These are phyloP conservation scores for Polytrichum commune DNA, from an alignment of 225 moss, liverwort and hornwort species.

Conservation along the genomic window DNA sequence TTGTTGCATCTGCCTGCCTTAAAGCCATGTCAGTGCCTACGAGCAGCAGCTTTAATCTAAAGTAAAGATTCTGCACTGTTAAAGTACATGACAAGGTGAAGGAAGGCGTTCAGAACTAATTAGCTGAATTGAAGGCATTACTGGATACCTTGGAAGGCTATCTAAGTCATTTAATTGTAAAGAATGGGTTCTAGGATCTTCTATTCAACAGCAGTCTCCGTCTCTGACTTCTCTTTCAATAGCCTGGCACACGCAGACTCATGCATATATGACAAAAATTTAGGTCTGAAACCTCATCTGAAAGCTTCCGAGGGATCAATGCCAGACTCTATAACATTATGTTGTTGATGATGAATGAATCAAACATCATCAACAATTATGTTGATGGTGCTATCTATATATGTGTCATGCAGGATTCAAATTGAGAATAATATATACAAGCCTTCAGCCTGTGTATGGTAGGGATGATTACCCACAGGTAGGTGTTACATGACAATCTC, in stretches of 20 bases:
- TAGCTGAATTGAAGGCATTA: too few relatives aligned
- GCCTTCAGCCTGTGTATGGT: background rate
- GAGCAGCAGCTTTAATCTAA: background rate
- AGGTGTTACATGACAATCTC: slow-evolving; percentile 80
- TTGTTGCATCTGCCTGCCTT: slow-evolving; percentile 7
- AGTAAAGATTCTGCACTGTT: background rate
- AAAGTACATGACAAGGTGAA: background rate
- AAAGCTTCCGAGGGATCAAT: background rate
- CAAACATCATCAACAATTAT: background rate
- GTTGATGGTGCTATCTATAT: background rate
- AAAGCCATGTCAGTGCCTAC: background rate
- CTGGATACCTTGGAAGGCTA: too few relatives aligned
- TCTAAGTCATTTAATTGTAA: too few relatives aligned
- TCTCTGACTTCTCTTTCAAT: slow-evolving; percentile 35
- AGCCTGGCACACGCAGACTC: slow-evolving; percentile 4
- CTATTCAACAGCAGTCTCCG: slow-evolving; percentile 4
- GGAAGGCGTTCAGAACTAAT: background rate
- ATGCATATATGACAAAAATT: slow-evolving; percentile 27
- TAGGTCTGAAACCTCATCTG: slow-evolving; percentile 9
- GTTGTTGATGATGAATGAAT: background rate
- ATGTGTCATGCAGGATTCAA: too few relatives aligned
- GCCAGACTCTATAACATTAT: background rate
- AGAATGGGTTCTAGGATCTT: too few relatives aligned
- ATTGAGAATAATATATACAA: background rate
- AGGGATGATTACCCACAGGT: background rate